Base-by-base conservation (phyloP, 495 filamentous ascomycete genomes). In the Apodospora peruviana region DNA sequence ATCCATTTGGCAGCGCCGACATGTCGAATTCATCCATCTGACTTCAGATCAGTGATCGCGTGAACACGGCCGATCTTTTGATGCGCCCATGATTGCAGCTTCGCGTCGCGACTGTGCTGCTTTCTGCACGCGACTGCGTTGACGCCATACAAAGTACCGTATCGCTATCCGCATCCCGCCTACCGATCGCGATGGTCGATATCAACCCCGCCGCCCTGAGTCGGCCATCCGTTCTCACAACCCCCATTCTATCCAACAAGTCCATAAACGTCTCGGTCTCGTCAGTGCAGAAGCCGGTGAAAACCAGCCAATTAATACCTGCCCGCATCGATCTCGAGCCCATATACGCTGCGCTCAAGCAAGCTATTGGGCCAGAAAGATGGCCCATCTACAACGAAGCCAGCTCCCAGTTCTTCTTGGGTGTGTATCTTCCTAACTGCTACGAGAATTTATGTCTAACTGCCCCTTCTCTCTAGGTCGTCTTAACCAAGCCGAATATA, bases 321-420 rank as follows among this genome's bases (percentile, higher is more conserved):
- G 75, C 83, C 37, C 86, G 93, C 57, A 86, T 97, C 50, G 91
- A 98, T 60, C 72, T 95, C 20, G 91, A 96, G 62, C 87, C 89
- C 22, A 75, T 91, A 54, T 96, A 97, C 62, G 85, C 87, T 29
- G 82, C 85, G 51, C 77, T 98, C 39, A 96, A 95, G 64, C 70
- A 76, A 36, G 81, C 78, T 35, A 84, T 97, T 64, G 70, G 72
- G 24, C 77, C 83, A 39, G 91, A 96, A 62, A 78, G 88, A 65
- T 98, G 93, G 93, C 73, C 76, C 37, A 77, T 78, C 50, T 98
- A 98, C 66, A 96, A 95, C 68, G 86, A 91, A 54, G 67, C 89
- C 22, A 80, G 87, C 18, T 81, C 82, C 45, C 73, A 83, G 16
- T 97, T 95, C 65, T 63, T 96, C 25, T 70, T 91, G 58, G 91